Percentiles rank a stretch among this genome's conserved stretches.
These are phyloP conservation scores for Calonectria ilicicola DNA, from an alignment of 2,329 filamentous ascomycete species.

Conservation along the genomic window DNA sequence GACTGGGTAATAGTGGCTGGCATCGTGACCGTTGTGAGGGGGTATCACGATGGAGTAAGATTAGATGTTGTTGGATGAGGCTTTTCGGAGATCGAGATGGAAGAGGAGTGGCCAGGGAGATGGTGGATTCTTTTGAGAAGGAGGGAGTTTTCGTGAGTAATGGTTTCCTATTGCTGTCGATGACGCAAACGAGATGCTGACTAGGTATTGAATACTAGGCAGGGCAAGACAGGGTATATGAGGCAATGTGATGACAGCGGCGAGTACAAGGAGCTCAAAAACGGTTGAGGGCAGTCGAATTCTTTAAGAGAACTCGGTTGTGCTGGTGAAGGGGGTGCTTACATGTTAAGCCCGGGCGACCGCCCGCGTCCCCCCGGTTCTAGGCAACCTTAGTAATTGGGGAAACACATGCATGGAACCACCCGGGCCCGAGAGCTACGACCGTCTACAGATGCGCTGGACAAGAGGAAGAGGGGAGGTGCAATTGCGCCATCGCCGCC, in stretches of 20 bases:
- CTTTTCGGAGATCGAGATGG: conserved; percentile 36
- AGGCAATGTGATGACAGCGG: conserved; percentile 32
- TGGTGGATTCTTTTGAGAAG: conserved; percentile 9
- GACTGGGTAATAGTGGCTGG: conserved; percentile 51
- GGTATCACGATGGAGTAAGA: conserved; percentile 14
- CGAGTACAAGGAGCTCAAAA: conserved; percentile 35
- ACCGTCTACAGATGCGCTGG: conserved; percentile 35
- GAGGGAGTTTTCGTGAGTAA: conserved; percentile 11
- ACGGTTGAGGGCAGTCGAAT: conserved; percentile 39
- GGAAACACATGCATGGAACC: conserved; percentile 35
- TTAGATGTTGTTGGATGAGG: conserved; percentile 30
- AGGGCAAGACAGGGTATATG: conserved; percentile 32
- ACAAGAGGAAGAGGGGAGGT: conserved; percentile 41
- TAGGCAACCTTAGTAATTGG: conserved; percentile 43
- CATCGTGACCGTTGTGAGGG: conserved; percentile 46
- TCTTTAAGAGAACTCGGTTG: conserved; percentile 40
- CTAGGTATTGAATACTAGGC: conserved; percentile 30
- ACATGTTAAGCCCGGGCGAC: conserved; percentile 44
- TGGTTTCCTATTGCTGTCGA: conserved; percentile 22
- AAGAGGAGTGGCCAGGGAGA: conserved; percentile 29
- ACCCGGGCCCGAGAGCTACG: conserved; percentile 28
- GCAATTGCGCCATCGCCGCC: conserved; percentile 53
- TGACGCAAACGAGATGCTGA: conserved; percentile 42
- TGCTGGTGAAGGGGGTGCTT: conserved; percentile 37
- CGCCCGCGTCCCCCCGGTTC: conserved; percentile 39